Evolutionary conservation across 345 rosid species (phyloP).

Genomic region (Melaleuca quinquenervia): DNA sequence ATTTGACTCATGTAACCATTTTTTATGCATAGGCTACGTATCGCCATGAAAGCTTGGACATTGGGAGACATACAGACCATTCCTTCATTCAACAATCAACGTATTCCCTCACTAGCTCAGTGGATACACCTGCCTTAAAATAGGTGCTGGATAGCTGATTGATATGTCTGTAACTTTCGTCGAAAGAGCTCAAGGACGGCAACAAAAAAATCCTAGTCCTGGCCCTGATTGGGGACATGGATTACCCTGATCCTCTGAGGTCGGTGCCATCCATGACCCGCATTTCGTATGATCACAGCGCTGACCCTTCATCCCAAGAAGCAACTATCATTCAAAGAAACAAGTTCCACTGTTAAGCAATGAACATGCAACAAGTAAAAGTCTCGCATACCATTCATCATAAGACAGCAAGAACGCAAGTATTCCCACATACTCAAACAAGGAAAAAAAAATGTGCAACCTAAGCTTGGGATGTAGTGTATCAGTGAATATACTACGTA

Average conservation of each 20-base stretch:
- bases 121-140: background rate
- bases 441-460: background rate
- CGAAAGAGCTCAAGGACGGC: background rate
- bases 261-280: background rate
- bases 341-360: background rate
- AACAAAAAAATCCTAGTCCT: background rate
- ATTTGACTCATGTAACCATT: background rate
- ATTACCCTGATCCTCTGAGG: background rate
- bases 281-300: background rate
- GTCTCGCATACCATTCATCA: background rate
- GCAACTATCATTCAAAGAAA: background rate
- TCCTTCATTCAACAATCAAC: background rate
- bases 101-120: too few relatives aligned
- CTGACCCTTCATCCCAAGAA: background rate
- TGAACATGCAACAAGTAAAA: background rate
- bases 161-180: background rate
- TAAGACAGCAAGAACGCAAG: background rate
- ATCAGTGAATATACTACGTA: background rate
- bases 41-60: background rate
- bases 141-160: background rate
- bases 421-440: background rate
- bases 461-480: background rate
- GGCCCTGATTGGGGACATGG: background rate
- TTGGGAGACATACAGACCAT: background rate
- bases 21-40: background rate